Evolutionary conservation across 441 rosid species (phyloP).

Genomic region (Gossypium gossypioides): DNA sequence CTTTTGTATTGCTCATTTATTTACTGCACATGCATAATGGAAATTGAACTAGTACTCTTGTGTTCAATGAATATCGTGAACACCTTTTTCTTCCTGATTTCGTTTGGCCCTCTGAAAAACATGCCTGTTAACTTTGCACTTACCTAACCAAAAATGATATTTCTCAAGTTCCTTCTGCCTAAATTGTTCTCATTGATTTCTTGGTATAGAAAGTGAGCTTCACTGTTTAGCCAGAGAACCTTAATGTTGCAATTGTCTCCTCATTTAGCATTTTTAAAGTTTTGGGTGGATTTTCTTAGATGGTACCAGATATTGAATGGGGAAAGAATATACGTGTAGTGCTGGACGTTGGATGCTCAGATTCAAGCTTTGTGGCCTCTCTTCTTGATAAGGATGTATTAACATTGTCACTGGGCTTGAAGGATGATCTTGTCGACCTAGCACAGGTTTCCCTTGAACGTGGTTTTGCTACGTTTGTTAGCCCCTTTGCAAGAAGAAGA

Average conservation of each 20-base stretch:
- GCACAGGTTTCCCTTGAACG: conserved; percentile 83
- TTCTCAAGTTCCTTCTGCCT: conserved; percentile 2
- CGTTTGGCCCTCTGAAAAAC: not conserved
- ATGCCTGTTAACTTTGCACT: not conserved
- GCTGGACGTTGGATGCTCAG: conserved; percentile 68
- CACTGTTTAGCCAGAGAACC: not conserved
- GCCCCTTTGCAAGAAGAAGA: conserved; percentile 61
- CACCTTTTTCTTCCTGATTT: not conserved
- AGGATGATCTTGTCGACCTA: conserved; percentile 81
- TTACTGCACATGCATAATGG: not conserved
- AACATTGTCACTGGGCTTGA: conserved; percentile 66
- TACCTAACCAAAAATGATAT: not conserved
- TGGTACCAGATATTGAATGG: conserved; percentile 98
- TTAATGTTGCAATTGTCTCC: not conserved
- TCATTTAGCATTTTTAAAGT: conserved; percentile 13
- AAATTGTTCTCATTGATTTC: not conserved
- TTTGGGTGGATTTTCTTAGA: conserved; percentile 49
- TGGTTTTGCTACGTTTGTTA: conserved; percentile 71
- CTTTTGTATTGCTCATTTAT: not conserved
- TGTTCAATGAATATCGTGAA: not conserved
- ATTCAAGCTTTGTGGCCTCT: conserved; percentile 64
- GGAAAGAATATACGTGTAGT: conserved; percentile 86
- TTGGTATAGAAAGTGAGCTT: not conserved
- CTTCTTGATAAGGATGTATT: conserved; percentile 72
- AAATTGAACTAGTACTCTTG: not conserved